phyloP scores from a whole-genome alignment of 1,139 yeast species.

The Hyphopichia fennica region DNA sequence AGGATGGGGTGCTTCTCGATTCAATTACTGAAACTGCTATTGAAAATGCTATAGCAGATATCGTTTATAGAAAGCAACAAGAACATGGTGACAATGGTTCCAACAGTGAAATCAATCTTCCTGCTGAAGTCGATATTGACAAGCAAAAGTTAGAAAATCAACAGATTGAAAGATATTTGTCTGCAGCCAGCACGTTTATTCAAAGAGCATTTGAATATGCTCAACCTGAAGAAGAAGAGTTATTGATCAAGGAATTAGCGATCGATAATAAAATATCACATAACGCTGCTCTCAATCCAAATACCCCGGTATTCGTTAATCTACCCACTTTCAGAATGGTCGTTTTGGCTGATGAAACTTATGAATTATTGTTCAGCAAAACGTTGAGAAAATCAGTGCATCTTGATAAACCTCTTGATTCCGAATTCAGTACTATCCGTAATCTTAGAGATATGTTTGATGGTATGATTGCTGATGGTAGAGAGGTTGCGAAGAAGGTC shows the following conservation, averaged over 20 bases:
- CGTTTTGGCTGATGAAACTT: constrained; percentile 87
- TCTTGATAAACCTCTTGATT: constrained; percentile 54
- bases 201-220: constrained; percentile 92
- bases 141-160: constrained; percentile 62
- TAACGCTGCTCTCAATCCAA: constrained; percentile 81
- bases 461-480: constrained; percentile 87
- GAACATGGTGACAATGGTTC: constrained; percentile 12
- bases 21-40: constrained; percentile 58
- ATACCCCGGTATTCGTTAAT: constrained; percentile 70
- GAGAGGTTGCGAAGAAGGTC: constrained; percentile 85
- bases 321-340: constrained; percentile 95
- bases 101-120: constrained; percentile 46
- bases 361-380: constrained; percentile 75
- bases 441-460: constrained; percentile 87
- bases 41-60: constrained; percentile 66
- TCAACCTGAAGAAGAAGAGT: constrained; percentile 59
- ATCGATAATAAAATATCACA: constrained; percentile 44
- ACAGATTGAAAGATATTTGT: constrained; percentile 78
- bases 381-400: constrained; percentile 69
- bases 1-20: constrained; percentile 65
- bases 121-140: constrained; percentile 61
- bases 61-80: constrained; percentile 39
- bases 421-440: constrained; percentile 49
- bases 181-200: constrained; percentile 85
- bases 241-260: constrained; percentile 38